Base-by-base conservation (phyloP, 306 rosid species). In the Acacia crassicarpa region DNA sequence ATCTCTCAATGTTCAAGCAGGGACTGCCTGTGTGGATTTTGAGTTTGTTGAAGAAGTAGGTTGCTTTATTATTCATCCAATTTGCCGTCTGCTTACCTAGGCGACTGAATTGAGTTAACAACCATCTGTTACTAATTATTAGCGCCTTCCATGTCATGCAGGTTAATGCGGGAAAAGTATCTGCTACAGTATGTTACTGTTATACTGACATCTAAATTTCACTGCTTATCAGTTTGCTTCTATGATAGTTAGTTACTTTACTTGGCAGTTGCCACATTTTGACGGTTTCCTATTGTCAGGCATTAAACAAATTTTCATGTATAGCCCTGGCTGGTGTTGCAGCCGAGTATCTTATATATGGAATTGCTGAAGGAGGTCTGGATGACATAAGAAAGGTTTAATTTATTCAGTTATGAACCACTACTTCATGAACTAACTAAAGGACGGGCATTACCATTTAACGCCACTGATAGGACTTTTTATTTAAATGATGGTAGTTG, bases 1-100 rank as follows among this genome's bases (percentile, higher is more conserved):
- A 56, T 93, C 98, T 82, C 93, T 95, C 81, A 95, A 93, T 86
- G 88, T 95, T 91, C 98, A 95, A 91, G 99, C 99, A 48, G 98
- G 99, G 84, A 91, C 97, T 1, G 86, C 94, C 10, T 95, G 93
- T 78, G 99, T 95, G 76, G 99, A 93, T 89, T 84, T 91, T 67
- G 99, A 95, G 80, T 95, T 93, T 76, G 82, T 89, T 10, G 93
- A 95, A 86, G 98, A 95, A 88, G 99, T 95, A 84, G 75, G 89
- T 23, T 53, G 33, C 43, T 83, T 40, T 48, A 33, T 68, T 76
- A n/a, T 19, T 27, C 63, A 68, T 30, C 59, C 38, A 40, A 63
- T 68, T 75, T 32, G 67, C 51, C 51, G 17, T 20, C 38, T 53
- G 62, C 63, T 75, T 77, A 72, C n/a, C 72, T 61, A 61, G 40